Evolutionary conservation across 2,329 filamentous ascomycete genomes (phyloP).

Genomic region (Neophaeococcomyces mojaviensis): DNA sequence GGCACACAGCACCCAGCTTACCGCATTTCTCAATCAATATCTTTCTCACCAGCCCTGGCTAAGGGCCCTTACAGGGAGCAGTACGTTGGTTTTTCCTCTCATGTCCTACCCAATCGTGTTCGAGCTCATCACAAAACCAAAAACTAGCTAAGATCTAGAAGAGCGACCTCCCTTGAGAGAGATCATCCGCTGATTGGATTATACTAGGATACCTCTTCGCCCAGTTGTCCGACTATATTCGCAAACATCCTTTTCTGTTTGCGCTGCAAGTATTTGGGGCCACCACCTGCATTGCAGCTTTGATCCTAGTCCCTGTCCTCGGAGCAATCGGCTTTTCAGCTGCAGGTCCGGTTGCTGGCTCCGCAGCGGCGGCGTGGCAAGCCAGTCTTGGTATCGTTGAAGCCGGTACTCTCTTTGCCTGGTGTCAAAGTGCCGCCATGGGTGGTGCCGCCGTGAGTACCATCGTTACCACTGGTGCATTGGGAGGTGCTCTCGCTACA

Average conservation of each 20-base stretch:
- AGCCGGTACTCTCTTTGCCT: conserved; percentile 25
- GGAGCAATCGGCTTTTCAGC: conserved; percentile 22
- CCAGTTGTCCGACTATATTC: neutral
- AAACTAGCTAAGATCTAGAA: too few relatives aligned
- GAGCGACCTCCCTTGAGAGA: too few relatives aligned
- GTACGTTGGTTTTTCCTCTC: too few relatives aligned
- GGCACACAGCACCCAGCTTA: too few relatives aligned
- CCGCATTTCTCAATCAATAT: too few relatives aligned
- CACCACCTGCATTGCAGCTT: conserved; percentile 7
- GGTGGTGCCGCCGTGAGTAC: conserved; percentile 23
- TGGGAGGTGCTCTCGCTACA: conserved; percentile 6
- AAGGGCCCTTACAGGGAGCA: too few relatives aligned
- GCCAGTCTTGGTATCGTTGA: conserved; percentile 23
- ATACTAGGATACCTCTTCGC: too few relatives aligned
- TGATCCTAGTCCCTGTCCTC: conserved; percentile 17
- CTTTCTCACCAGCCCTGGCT: too few relatives aligned
- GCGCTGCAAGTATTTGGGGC: neutral
- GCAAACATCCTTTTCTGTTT: neutral
- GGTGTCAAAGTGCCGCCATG: conserved; percentile 26
- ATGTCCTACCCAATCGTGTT: too few relatives aligned
- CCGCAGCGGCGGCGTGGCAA: conserved; percentile 24
- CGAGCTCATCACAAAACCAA: too few relatives aligned
- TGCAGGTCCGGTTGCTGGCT: conserved; percentile 20
- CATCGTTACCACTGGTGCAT: conserved; percentile 16
- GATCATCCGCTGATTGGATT: neutral